Base-by-base conservation (phyloP, 1,284 basidiomycete species). In the Cutaneotrichosporon sp. region DNA sequence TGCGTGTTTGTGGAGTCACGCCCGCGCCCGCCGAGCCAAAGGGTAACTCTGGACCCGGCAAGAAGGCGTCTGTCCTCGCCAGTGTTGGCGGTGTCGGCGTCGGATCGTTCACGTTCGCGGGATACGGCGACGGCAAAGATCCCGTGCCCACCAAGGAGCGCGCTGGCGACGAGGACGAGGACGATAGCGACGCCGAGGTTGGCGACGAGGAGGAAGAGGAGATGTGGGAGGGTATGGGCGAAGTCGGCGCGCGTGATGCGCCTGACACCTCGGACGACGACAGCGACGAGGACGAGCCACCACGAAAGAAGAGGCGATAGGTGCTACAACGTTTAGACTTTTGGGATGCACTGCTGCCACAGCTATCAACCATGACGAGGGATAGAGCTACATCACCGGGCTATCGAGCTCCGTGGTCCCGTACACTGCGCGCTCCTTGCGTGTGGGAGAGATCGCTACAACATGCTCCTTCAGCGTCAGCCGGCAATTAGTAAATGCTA, bases 1-100 rank as follows among this genome's bases (percentile, higher is more conserved):
- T 84, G 23, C 83, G 90, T n/a, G 72, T 91, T 18, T 86, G 90
- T 62, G 84, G 80, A 46, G 81, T 82, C 0, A 80, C 80, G 42
- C 74, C 83, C 7, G 83, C 83, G 8, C 81, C 83, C 0, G 70
- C n/a, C 3, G 59, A 79, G 50, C 74, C 80, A 21, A 83, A 81
- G 46, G 69, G 67, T 15, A 68, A 70, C 36, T 84, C 81, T 64
- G 87, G 87, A 4, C 75, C 79, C 42, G 74, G 77, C 14, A 66
- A 68, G 45, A 86, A 83, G 65, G 88, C 87, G 2, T 75, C 79
- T 43, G 80, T 89, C 5, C 67, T 88, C 4, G 82, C 83, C 18
- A 86, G 84, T 66, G 68, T 81, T 3, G 90, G 84, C 67, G 79
- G 85, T 62, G 85, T 84, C 34, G 82, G 82, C 12, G 58, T 74